Conservation (phyloP, 1,284 basidiomycete genomes). For the Malassezia sympodialis region DNA sequence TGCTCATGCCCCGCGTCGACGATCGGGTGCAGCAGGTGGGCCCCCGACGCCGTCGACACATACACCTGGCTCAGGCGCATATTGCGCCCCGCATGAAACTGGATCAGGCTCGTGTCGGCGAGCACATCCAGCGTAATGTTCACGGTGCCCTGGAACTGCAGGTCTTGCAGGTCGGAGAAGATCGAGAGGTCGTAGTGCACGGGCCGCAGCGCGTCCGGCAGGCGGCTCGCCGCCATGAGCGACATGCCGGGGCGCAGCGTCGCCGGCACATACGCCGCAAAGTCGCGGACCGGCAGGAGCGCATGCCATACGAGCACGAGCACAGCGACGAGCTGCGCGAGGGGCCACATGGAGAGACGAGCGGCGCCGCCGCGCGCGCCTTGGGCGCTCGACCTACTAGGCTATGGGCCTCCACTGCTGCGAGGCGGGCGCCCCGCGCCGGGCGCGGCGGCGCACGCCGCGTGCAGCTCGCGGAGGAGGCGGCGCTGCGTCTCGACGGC, state of each 20-base stretch:
- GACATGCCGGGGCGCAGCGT: conserved; percentile 5
- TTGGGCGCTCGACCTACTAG: too few species aligned
- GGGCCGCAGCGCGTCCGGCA: conserved; percentile 65
- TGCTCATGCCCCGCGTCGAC: conserved; percentile 49
- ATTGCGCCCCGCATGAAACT: conserved; percentile 53
- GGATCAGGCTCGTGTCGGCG: conserved; percentile 54
- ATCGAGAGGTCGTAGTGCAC: conserved; percentile 72
- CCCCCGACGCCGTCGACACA: conserved; percentile 56
- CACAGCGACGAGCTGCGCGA: background rate
- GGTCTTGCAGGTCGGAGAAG: conserved; percentile 64
- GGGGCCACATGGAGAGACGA: background rate
- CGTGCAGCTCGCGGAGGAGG: background rate
- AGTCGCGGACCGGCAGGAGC: background rate
- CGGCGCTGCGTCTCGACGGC: conserved; percentile 6
- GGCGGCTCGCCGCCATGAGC: conserved; percentile 53
- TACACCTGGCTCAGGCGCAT: conserved; percentile 62
- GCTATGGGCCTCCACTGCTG: background rate
- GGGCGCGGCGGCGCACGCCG: background rate
- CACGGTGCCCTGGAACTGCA: conserved; percentile 67
- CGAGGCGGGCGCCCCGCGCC: too few species aligned
- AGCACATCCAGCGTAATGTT: conserved; percentile 67
- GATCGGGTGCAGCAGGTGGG: conserved; percentile 51
- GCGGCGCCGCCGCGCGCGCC: too few species aligned
- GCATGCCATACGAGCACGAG: conserved; percentile 2
- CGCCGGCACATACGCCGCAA: conserved; percentile 1